A percentile compares a stretch with the other conserved stretches of the same genome.
phyloP scores from a whole-genome alignment of 768 basidiomycete genomes.

The Collybia sp. region DNA sequence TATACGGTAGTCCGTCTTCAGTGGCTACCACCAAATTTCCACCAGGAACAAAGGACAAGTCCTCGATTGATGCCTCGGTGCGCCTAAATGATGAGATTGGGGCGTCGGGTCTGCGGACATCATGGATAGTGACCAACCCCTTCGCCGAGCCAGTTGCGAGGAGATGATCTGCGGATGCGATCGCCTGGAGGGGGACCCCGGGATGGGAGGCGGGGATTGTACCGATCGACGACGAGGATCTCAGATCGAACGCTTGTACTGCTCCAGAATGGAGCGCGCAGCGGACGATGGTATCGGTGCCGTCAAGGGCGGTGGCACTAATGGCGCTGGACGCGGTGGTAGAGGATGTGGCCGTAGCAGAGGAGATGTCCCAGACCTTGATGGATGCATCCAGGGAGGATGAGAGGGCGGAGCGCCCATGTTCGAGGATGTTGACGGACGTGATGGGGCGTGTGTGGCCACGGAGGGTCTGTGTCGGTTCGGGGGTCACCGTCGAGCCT shows the following conservation, averaged over 20 bases:
- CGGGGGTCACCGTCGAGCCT: constrained; percentile 20
- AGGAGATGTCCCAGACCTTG: constrained; percentile 69
- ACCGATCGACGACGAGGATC: constrained; percentile 26
- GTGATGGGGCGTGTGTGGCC: constrained; percentile 68
- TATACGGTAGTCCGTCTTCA: constrained; percentile 57
- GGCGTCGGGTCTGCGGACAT: constrained; percentile 38
- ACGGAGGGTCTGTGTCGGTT: constrained; percentile 56
- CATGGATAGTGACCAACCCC: constrained; percentile 54
- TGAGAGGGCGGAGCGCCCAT: constrained; percentile 65
- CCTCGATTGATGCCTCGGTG: constrained; percentile 45
- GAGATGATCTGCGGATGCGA: constrained; percentile 34
- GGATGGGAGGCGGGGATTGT: constrained; percentile 17
- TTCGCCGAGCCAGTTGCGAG: constrained; percentile 55
- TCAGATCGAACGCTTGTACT: constrained; percentile 53
- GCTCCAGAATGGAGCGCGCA: constrained; percentile 51
- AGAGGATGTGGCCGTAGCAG: constrained; percentile 40
- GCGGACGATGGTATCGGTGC: constrained; percentile 38
- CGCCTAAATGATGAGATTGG: constrained; percentile 39
- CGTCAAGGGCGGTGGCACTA: constrained; percentile 38
- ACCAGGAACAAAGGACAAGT: constrained; percentile 30
- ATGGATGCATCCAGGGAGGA: constrained; percentile 65
- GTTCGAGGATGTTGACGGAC: constrained; percentile 54
- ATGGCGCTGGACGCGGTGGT: constrained; percentile 39
- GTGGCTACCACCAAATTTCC: constrained; percentile 44
- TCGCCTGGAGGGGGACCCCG: constrained; percentile 34